Base-by-base conservation (phyloP, 2,329 filamentous ascomycete species). In the Peltaster fructicola region DNA sequence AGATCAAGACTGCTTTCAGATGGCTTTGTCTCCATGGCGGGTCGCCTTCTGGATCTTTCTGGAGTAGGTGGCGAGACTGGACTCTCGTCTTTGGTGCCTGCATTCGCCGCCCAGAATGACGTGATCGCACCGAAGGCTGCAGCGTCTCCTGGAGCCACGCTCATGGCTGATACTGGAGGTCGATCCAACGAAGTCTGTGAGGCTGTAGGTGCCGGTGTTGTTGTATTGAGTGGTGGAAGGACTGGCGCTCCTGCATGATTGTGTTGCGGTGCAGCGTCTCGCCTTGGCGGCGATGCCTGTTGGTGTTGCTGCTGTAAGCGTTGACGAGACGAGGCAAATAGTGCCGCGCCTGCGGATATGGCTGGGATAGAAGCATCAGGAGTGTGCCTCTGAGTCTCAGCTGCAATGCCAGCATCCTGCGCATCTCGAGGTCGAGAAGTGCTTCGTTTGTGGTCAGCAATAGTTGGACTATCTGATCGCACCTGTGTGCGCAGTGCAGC, bases 71-170 rank as follows among this genome's bases (percentile, higher is more conserved):
- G 35, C 7, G 30, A 29, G 31, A 17, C 20, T 31, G 27, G 6
- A 20, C 16, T 7, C 34, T 15, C 8, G 26, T 16, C 7, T 23
- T 17, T 16, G 31, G 20, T 6, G 29, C 20, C 9, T 25, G 31
- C 21, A 36, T 37, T 17, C 39, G 38, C 9, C 38, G n/a, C 39
- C 31, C 35, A 41, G 21, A 34, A 43, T n/a, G 30, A 34, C n/a
- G 35, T 39, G 17, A 42, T 18, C 12, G 36, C 38, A 13, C 30
- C 35, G 7, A 43, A 22, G 7, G 38, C 32, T 7, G 39, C 37
- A 6, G 33, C 35, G 28, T 42, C 39, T 11, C 26, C 32, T 3
- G 35, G 17, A 19, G 40, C 32, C 12, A 44, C 23, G 9, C 29
- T 39, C 8, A 33, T 26, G 4, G 39, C 34, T 5, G 38, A 39